Evolutionary conservation across 2,329 filamentous ascomycete genomes (phyloP).

Genomic region (Neonectria magnoliae): DNA sequence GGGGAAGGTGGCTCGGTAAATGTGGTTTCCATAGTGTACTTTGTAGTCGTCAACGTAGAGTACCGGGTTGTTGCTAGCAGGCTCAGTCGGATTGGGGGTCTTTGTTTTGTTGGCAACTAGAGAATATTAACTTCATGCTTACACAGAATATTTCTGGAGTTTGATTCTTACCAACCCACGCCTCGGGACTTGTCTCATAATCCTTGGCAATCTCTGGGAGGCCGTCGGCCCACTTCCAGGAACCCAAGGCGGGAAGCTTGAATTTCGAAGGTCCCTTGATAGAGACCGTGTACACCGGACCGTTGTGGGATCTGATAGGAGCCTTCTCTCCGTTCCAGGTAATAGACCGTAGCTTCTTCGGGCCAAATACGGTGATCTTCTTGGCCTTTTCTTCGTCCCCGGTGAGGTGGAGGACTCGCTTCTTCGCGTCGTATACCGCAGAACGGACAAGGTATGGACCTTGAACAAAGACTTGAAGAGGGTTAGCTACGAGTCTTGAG

Average conservation of each 20-base stretch:
- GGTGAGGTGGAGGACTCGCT: constrained; percentile 51
- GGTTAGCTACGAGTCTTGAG: background rate
- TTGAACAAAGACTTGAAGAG: constrained; percentile 56
- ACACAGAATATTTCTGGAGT: too few relatives aligned
- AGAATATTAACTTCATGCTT: too few relatives aligned
- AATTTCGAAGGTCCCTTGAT: constrained; percentile 44
- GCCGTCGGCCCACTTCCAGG: constrained; percentile 59
- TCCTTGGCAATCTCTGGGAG: constrained; percentile 57
- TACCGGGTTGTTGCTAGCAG: constrained; percentile 61
- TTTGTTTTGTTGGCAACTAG: constrained; percentile 58
- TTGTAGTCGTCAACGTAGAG: constrained; percentile 68
- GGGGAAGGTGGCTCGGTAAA: constrained; percentile 64
- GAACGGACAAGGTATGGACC: constrained; percentile 63
- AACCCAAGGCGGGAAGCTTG: constrained; percentile 51
- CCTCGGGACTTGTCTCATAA: constrained; percentile 55
- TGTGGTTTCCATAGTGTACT: constrained; percentile 62
- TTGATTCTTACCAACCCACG: constrained; percentile 53
- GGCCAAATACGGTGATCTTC: constrained; percentile 58
- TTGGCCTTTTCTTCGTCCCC: constrained; percentile 57
- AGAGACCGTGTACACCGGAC: constrained; percentile 42
- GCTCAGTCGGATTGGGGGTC: constrained; percentile 58
- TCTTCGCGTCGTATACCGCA: constrained; percentile 47
- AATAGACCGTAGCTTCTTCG: constrained; percentile 55
- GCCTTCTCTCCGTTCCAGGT: constrained; percentile 62
- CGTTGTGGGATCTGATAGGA: constrained; percentile 38